Percentiles rank a stretch among this genome's conserved stretches.
Conservation (phyloP, 139 green algal genomes). For the Marvania coccoides region DNA sequence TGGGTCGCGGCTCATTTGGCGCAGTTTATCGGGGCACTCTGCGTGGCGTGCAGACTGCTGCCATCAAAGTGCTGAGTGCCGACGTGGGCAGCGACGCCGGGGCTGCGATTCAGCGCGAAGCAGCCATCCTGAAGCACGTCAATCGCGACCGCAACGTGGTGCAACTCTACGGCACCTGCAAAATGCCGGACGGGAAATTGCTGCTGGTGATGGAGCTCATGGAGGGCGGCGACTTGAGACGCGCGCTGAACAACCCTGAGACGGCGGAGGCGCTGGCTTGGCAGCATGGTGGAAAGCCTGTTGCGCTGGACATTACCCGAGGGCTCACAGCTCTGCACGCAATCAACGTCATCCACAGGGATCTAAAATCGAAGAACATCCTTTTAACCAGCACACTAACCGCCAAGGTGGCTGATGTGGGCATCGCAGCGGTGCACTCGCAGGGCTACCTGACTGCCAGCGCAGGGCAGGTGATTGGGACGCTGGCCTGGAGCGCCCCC, state of each 20-base stretch:
- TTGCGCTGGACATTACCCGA: too few relatives aligned
- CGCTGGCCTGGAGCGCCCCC: constrained; percentile 21
- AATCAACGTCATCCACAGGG: too few relatives aligned
- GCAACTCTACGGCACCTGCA: constrained; percentile 7
- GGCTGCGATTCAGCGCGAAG: constrained; percentile 16
- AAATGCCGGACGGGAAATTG: not conserved
- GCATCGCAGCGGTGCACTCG: constrained; percentile 19
- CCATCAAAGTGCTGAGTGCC: not conserved
- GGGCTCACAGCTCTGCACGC: too few relatives aligned
- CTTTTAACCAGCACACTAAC: too few relatives aligned
- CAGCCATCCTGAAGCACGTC: constrained; percentile 46
- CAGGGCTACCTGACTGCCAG: constrained; percentile 8
- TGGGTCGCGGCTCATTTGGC: not conserved
- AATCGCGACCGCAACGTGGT: constrained; percentile 46
- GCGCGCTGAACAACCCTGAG: too few relatives aligned
- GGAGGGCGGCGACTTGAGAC: constrained; percentile 1
- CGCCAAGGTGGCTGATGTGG: constrained; percentile 23
- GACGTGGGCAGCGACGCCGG: not conserved
- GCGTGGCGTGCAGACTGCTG: not conserved
- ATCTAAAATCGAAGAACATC: too few relatives aligned
- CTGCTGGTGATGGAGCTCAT: constrained; percentile 1
- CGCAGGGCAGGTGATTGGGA: constrained; percentile 21
- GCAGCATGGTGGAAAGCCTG: too few relatives aligned
- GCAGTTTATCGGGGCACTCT: not conserved
- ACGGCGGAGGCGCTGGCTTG: too few relatives aligned